Percentiles rank a stretch among this genome's conserved stretches.
Evolutionary conservation across 352 stramenopile genomes (phyloP).

Genomic region (Phytophthora niederhauseri): DNA sequence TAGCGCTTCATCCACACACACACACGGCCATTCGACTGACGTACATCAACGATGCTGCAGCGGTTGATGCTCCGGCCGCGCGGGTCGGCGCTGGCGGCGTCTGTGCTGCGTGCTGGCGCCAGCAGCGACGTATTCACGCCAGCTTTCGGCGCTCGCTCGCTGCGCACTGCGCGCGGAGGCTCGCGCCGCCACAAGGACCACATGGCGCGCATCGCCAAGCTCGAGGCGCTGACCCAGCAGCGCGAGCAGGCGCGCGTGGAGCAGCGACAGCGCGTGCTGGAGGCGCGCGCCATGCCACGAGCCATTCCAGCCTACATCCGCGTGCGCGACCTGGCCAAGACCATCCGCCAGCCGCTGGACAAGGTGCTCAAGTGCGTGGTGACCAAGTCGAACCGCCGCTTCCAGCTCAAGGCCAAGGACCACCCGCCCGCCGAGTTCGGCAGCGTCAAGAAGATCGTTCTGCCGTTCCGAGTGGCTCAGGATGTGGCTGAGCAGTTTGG

Average conservation of each 20-base stretch:
- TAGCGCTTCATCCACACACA: not conserved
- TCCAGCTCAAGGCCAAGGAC: slow-evolving; percentile 51
- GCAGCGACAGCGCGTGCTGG: slow-evolving; percentile 31
- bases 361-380: slow-evolving; percentile 71
- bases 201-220: slow-evolving; percentile 22
- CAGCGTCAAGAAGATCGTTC: slow-evolving; percentile 76
- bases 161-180: slow-evolving; percentile 41
- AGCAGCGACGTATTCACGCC: not conserved
- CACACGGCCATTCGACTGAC: not conserved
- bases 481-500: slow-evolving; percentile 56
- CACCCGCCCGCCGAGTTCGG: slow-evolving; percentile 65
- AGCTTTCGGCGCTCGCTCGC: slow-evolving; percentile 7
- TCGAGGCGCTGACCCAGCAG: slow-evolving; percentile 18
- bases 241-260: slow-evolving; percentile 14
- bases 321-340: slow-evolving; percentile 77
- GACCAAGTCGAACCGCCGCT: slow-evolving; percentile 59
- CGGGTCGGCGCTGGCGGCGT: not conserved
- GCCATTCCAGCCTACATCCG: slow-evolving; percentile 60
- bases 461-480: slow-evolving; percentile 69
- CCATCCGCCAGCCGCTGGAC: slow-evolving; percentile 66
- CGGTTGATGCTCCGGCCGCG: slow-evolving; percentile 17
- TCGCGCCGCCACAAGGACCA: slow-evolving; percentile 32
- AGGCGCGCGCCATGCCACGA: slow-evolving; percentile 26
- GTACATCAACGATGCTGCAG: slow-evolving; percentile 8
- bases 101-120: slow-evolving; percentile 7